Conservation (phyloP, 371 early-diverging fungal species). For the Polyrhizophydium stewartii region DNA sequence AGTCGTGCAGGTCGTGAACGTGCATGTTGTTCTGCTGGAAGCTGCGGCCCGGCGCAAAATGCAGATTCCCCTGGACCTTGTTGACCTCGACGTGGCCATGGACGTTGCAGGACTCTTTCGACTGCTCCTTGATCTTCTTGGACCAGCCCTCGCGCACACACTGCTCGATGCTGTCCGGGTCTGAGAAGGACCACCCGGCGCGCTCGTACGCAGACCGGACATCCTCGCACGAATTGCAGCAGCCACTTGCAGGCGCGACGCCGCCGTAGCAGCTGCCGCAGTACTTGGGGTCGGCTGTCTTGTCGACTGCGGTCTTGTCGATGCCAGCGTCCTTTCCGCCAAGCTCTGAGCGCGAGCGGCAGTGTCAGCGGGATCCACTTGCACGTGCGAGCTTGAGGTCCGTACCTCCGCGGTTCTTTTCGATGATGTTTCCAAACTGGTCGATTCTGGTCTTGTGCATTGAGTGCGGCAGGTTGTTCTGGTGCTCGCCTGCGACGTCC, state of each 20-base stretch:
- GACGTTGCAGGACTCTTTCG: constrained; percentile 86
- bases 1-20: constrained; percentile 70
- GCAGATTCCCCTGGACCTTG: constrained; percentile 88
- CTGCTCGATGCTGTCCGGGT: constrained; percentile 74
- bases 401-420: constrained; percentile 25
- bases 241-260: constrained; percentile 57
- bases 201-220: constrained; percentile 81
- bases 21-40: constrained; percentile 77
- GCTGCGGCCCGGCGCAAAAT: constrained; percentile 88
- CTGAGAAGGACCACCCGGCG: constrained; percentile 74
- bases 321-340: background rate
- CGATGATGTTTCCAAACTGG: constrained; percentile 60
- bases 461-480: constrained; percentile 73
- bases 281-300: constrained; percentile 46
- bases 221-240: constrained; percentile 94
- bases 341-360: constrained; percentile 1
- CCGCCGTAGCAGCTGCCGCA: constrained; percentile 94
- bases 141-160: constrained; percentile 85
- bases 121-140: constrained; percentile 69
- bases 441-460: constrained; percentile 78
- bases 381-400: no score
- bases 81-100: constrained; percentile 79
- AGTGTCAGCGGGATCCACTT: no score
- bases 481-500: constrained; percentile 90
- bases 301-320: background rate